Conservation (phyloP, 176 grass and related monocot genomes). For the Pontederia crassipes region DNA sequence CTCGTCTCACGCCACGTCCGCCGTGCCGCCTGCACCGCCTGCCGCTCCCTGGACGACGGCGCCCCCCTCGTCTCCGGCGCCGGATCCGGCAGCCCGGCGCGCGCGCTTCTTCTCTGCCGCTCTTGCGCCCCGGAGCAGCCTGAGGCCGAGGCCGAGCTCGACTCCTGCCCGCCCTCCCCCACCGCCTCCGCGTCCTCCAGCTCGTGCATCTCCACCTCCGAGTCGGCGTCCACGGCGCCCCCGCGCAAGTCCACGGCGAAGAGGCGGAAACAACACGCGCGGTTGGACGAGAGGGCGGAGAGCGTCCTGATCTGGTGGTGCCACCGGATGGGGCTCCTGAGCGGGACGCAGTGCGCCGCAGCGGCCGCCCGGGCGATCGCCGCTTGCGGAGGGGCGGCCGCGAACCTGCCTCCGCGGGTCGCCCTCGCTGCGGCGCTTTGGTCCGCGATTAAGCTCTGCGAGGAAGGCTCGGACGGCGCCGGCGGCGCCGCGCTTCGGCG, state of each 20-base stretch:
- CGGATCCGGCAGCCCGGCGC: not conserved
- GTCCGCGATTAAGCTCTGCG: conserved; percentile 17
- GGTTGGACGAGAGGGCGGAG: conserved; percentile 11
- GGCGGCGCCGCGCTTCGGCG: not conserved
- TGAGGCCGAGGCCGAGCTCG: too few relatives aligned
- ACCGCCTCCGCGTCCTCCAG: conserved; percentile 16
- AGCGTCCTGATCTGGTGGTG: conserved; percentile 33
- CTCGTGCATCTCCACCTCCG: conserved; percentile 36
- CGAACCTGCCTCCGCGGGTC: conserved; percentile 16
- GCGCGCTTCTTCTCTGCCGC: not conserved
- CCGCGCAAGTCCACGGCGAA: not conserved
- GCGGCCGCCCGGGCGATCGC: conserved; percentile 3
- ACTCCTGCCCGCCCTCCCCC: not conserved
- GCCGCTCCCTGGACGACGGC: not conserved
- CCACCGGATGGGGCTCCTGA: conserved; percentile 18
- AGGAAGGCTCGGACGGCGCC: not conserved
- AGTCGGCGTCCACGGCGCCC: conserved; percentile 19
- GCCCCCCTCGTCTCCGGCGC: not conserved
- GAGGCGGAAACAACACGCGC: not conserved
- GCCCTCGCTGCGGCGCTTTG: conserved; percentile 39
- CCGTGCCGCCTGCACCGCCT: conserved; percentile 6
- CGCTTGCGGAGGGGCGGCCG: not conserved
- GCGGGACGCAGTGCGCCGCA: not conserved
- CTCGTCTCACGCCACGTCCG: conserved; percentile 70
- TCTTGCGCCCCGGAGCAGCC: not conserved